These are phyloP conservation scores for Populus tremula DNA, from an alignment of 345 rosid species.

Conservation along the genomic window DNA sequence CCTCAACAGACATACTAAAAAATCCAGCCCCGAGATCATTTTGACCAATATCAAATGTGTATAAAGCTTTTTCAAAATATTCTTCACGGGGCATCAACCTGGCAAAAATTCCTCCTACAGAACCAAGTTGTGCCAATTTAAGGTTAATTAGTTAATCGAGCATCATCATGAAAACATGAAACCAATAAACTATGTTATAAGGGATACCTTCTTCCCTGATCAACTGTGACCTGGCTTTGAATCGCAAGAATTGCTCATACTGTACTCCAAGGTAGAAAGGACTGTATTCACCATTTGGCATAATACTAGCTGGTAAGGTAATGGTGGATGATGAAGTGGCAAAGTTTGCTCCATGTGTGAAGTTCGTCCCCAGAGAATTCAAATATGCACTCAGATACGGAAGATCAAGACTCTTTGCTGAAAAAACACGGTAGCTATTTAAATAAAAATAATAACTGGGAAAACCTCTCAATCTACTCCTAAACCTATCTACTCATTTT, in stretches of 20 bases:
- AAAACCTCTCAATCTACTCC: too few relatives aligned
- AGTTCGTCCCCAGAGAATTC: slow-evolving; percentile 28
- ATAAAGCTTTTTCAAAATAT: slow-evolving; percentile 28
- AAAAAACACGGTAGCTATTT: not conserved
- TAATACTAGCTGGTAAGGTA: not conserved
- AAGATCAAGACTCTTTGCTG: slow-evolving; percentile 24
- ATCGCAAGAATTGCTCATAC: slow-evolving; percentile 38
- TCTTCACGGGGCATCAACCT: not conserved
- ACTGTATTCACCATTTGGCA: slow-evolving; percentile 28
- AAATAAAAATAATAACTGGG: too few relatives aligned
- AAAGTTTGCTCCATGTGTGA: slow-evolving; percentile 34
- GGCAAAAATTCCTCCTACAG: too few relatives aligned
- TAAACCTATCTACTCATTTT: too few relatives aligned
- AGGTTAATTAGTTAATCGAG: too few relatives aligned
- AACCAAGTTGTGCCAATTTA: not conserved
- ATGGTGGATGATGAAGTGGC: slow-evolving; percentile 30
- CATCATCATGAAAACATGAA: not conserved
- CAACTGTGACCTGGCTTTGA: slow-evolving; percentile 26
- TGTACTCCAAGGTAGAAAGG: slow-evolving; percentile 46
- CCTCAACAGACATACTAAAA: slow-evolving; percentile 23
- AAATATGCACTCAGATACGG: slow-evolving; percentile 31
- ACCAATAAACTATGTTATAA: not conserved
- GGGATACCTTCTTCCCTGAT: not conserved
- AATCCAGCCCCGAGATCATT: slow-evolving; percentile 45
- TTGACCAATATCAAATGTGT: slow-evolving; percentile 59